Evolutionary conservation across 805 yeast genomes (phyloP).

Genomic region (Hanseniaspora thailandica): DNA sequence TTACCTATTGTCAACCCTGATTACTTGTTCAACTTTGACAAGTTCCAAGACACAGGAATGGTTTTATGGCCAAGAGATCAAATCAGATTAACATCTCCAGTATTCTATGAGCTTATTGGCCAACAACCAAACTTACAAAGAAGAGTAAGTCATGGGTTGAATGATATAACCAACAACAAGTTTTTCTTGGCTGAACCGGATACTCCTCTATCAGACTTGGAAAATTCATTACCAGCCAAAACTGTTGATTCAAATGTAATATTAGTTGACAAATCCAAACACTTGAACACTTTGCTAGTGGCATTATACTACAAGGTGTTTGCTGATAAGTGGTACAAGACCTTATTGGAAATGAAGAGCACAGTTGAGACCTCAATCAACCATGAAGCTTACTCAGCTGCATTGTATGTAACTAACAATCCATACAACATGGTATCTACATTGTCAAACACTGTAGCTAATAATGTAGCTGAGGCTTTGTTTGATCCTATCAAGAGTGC

Average conservation of each 20-base stretch:
- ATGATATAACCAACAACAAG: not conserved
- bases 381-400: conserved; percentile 52
- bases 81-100: conserved; percentile 52
- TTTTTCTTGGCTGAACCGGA: conserved; percentile 15
- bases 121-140: conserved; percentile 27
- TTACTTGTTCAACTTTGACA: conserved; percentile 34
- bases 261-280: conserved; percentile 41
- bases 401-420: conserved; percentile 38
- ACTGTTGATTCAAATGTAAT: conserved; percentile 46
- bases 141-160: conserved; percentile 17
- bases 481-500: conserved; percentile 28
- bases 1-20: conserved; percentile 50
- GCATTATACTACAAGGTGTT: conserved; percentile 45
- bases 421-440: conserved; percentile 36
- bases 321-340: conserved; percentile 51
- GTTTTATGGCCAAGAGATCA: conserved; percentile 57
- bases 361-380: conserved; percentile 50
- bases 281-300: conserved; percentile 40
- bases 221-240: conserved; percentile 47
- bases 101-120: conserved; percentile 41
- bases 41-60: conserved; percentile 34
- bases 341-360: conserved; percentile 49
- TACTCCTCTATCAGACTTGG: conserved; percentile 38
- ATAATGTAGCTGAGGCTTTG: conserved; percentile 24
- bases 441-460: conserved; percentile 15